Conservation (phyloP, 75 land plant genomes). For the Pseudotsuga menziesii region DNA sequence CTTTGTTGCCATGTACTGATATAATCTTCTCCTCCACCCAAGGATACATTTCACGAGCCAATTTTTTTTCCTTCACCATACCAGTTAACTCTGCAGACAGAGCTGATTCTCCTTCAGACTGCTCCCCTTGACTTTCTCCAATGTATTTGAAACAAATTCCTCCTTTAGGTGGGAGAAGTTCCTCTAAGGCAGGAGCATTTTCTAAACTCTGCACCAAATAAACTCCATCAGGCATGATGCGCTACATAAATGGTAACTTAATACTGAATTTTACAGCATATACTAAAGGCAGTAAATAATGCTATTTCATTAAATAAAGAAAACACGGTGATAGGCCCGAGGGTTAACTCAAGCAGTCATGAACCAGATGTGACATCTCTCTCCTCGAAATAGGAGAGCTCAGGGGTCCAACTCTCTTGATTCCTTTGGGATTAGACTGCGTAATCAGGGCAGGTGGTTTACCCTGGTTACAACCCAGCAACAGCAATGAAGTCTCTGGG, state of each 20-base stretch:
- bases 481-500: too few species aligned
- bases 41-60: slow-evolving; percentile 57
- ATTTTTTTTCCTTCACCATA: slow-evolving; percentile 70
- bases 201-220: slow-evolving; percentile 64
- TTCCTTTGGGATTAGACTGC: too few species aligned
- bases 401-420: too few species aligned
- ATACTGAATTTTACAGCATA: not conserved
- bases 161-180: slow-evolving; percentile 85
- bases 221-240: not conserved
- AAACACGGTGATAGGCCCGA: too few species aligned
- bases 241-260: not conserved
- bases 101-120: slow-evolving; percentile 34
- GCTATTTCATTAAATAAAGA: not conserved
- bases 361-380: too few species aligned
- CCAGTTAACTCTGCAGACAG: slow-evolving; percentile 62
- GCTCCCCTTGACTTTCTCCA: slow-evolving; percentile 38
- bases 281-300: not conserved
- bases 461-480: too few species aligned
- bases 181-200: slow-evolving; percentile 67
- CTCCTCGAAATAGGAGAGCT: too few species aligned
- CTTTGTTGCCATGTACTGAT: slow-evolving; percentile 51
- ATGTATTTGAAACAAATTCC: slow-evolving; percentile 56
- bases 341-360: too few species aligned
- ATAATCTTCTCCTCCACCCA: slow-evolving; percentile 80
- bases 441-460: too few species aligned